Percentiles rank a stretch among this genome's conserved stretches.
phyloP scores from a whole-genome alignment of 108 stramenopile genomes.

The Discostella pseudostelligera region DNA sequence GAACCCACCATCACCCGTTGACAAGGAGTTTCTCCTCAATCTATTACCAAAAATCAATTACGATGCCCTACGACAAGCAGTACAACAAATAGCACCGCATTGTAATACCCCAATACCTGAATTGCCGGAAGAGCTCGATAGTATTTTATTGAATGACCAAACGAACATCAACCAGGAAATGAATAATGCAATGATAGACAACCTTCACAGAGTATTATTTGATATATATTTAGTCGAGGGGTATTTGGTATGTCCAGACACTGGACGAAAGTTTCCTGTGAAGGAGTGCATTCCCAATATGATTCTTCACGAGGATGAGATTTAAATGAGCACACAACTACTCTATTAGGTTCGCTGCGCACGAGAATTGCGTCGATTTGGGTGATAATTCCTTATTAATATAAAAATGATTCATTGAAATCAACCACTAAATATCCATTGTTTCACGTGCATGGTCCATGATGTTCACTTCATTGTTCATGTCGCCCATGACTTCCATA shows the following conservation, averaged over 20 bases:
- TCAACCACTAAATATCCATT: no score
- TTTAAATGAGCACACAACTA: slow-evolving; percentile 39
- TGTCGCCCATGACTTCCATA: no score
- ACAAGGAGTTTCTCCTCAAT: slow-evolving; percentile 59
- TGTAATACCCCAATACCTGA: slow-evolving; percentile 52
- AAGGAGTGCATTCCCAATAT: slow-evolving; percentile 95
- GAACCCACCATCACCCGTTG: slow-evolving; percentile 65
- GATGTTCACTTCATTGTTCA: no score
- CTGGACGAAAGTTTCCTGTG: slow-evolving; percentile 88
- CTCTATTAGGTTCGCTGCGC: no score
- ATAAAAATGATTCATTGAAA: no score
- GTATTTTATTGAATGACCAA: slow-evolving; percentile 26
- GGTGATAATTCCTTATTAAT: no score
- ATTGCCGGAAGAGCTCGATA: slow-evolving; percentile 41
- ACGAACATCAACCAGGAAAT: slow-evolving; percentile 31
- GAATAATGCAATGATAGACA: slow-evolving; percentile 41
- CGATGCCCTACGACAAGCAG: slow-evolving; percentile 50
- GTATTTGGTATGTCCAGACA: slow-evolving; percentile 86
- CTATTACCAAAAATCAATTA: slow-evolving; percentile 75
- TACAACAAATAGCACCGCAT: slow-evolving; percentile 48
- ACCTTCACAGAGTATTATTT: slow-evolving; percentile 72
- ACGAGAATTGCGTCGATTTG: no score
- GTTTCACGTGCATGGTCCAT: no score
- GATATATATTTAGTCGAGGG: slow-evolving; percentile 92
- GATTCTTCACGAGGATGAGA: slow-evolving; percentile 98